phyloP scores from a whole-genome alignment of 345 rosid genomes.

The Populus alba region DNA sequence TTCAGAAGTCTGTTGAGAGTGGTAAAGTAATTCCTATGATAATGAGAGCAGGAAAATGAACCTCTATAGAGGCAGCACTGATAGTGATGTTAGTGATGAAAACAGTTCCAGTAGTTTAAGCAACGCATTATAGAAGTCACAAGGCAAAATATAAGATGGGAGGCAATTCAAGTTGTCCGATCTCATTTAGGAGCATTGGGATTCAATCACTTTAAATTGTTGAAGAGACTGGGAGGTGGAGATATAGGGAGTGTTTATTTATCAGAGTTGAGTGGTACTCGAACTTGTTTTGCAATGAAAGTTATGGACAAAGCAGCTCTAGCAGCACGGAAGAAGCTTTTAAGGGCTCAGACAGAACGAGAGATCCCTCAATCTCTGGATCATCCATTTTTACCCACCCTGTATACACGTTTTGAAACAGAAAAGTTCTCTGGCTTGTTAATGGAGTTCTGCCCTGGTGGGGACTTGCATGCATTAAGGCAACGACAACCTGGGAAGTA shows the following conservation, averaged over 20 bases:
- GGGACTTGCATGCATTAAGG: conserved; percentile 77
- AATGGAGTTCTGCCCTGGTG: conserved; percentile 99
- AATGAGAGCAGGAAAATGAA: conserved; percentile 64
- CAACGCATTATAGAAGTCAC: conserved; percentile 57
- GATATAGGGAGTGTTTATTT: conserved; percentile 85
- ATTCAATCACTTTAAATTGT: conserved; percentile 57
- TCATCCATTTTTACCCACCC: conserved; percentile 87
- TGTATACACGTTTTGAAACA: conserved; percentile 84
- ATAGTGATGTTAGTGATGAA: conserved; percentile 86
- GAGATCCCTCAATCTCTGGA: conserved; percentile 86
- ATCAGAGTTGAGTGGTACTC: conserved; percentile 72
- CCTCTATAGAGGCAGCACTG: conserved; percentile 71
- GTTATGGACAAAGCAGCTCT: conserved; percentile 74
- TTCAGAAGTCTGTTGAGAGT: conserved; percentile 40
- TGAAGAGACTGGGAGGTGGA: conserved; percentile 67
- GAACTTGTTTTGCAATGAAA: conserved; percentile 70
- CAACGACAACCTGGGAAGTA: conserved; percentile 83
- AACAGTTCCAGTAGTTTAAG: conserved; percentile 81
- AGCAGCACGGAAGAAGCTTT: conserved; percentile 83
- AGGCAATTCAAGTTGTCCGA: conserved; percentile 69
- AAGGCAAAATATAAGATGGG: conserved; percentile 86
- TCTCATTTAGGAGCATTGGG: conserved; percentile 46
- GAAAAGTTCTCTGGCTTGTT: conserved; percentile 72
- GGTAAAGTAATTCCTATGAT: conserved; percentile 40
- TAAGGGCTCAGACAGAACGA: conserved; percentile 79